Evolutionary conservation across 1,139 yeast species (phyloP), one percentile per base, ranked within the genome.

Genomic region (Blastobotrys proliferans): DNA sequence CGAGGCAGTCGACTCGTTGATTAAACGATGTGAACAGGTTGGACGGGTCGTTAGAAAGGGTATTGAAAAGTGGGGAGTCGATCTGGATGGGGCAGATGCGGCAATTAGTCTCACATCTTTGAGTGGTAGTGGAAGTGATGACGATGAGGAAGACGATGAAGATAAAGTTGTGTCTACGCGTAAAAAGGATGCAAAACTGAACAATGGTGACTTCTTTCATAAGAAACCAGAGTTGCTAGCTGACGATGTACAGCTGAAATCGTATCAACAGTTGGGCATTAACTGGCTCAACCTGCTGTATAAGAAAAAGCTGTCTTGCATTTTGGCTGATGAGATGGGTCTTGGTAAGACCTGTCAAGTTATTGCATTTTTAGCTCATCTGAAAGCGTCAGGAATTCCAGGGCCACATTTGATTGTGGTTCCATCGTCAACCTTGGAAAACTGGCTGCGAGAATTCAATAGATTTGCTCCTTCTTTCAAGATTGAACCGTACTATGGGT

Each of bases 261-360:
- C 79, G 57, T 92, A 92, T 62, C 98, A 92, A 68, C 92, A 88
- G 57, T 95, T 92, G 16, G 99, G 99, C 40, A 69, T 94, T 44
- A 92, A 92, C 61, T 94, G 99, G 99, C 70, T 94, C 44, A 76
- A 82, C 51, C 64, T 92, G 44, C 70, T 94, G 30, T 92, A 90
- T 62, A 78, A 77, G 47, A 79, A 84, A 57, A 75, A 79, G 19
- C 70, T 92, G 45, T 87, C 97, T 6, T 90, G 98, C 66, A 92
- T 92, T 46, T 70, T 92, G 39, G 99, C 98, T 0, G 99, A 92
- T 66, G 99, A 92, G 63, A 88, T 90, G 97, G 97, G 97, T 10
- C 70, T 92, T 41, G 98, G 98, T 46, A 92, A 92, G 61, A 92
- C 97, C 0, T 84, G 95, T 63, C 97, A 92, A 66, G 95, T 92